Evolutionary conservation across 129 eudicot genomes (phyloP).

Genomic region (Pseudognaphalium luteoalbum): DNA sequence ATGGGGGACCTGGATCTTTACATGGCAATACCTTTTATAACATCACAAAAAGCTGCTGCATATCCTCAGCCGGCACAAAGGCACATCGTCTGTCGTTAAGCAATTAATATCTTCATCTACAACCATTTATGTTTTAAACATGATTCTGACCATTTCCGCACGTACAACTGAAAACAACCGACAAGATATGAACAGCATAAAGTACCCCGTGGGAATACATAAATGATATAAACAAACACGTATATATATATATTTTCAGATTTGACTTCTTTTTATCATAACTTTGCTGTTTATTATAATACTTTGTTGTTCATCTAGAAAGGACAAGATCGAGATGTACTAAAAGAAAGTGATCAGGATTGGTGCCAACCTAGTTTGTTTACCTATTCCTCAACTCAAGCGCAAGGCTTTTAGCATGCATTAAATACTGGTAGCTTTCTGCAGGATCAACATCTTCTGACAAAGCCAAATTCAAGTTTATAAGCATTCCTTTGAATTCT

Average conservation of each 20-base stretch:
- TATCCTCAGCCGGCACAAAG: not conserved
- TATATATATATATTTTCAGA: not conserved
- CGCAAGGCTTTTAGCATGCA: conserved; percentile 60
- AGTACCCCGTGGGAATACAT: not conserved
- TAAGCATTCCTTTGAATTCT: conserved; percentile 35
- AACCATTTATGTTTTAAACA: not conserved
- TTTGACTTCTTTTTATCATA: not conserved
- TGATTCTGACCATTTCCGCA: not conserved
- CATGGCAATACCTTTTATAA: not conserved
- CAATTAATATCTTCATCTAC: not conserved
- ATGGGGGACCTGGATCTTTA: not conserved
- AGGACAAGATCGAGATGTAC: not conserved
- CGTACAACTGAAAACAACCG: not conserved
- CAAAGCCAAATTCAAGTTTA: conserved; percentile 38
- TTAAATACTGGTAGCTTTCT: conserved; percentile 39
- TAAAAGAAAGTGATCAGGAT: not conserved
- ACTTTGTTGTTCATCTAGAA: not conserved
- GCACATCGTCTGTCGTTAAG: not conserved
- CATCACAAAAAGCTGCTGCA: no score
- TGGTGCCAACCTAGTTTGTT: not conserved
- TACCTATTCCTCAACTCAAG: conserved; percentile 43
- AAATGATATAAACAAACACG: not conserved
- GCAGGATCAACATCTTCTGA: conserved; percentile 41
- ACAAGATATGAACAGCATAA: not conserved
- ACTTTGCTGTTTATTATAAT: no score